Conservation (phyloP, 2,329 filamentous ascomycete genomes). For the Phyllachora maydis region DNA sequence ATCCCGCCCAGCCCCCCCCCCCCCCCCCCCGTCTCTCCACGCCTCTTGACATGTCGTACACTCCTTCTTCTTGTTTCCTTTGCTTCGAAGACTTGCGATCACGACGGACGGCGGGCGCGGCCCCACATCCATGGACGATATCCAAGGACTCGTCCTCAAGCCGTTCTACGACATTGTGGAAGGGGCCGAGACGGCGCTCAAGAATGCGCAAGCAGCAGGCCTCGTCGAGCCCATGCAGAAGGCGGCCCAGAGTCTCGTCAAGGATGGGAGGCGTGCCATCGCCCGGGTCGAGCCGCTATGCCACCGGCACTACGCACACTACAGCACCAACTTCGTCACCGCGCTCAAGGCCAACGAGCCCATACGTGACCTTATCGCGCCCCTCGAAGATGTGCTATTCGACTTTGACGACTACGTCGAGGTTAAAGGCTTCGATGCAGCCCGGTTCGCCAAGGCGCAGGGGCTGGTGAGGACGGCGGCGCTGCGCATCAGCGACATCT, state of each 20-base stretch:
- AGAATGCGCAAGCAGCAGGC: slow-evolving; percentile 20
- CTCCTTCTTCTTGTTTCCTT: too few relatives aligned
- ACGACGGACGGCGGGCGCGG: too few relatives aligned
- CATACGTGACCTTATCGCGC: slow-evolving; percentile 2
- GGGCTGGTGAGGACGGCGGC: slow-evolving; percentile 24
- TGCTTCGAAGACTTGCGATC: neutral
- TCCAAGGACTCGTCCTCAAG: slow-evolving; percentile 20
- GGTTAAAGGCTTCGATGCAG: slow-evolving; percentile 24
- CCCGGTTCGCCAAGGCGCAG: slow-evolving; percentile 26
- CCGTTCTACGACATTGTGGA: slow-evolving; percentile 31
- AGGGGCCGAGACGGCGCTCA: slow-evolving; percentile 23
- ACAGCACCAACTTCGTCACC: slow-evolving; percentile 24
- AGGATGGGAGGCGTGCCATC: slow-evolving; percentile 15
- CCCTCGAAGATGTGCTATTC: slow-evolving; percentile 29
- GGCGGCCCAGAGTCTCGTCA: slow-evolving; percentile 16
- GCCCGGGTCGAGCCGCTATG: slow-evolving; percentile 30
- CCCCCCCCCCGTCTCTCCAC: too few relatives aligned
- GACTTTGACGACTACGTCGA: slow-evolving; percentile 35
- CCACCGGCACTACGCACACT: slow-evolving; percentile 23
- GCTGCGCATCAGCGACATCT: slow-evolving; percentile 24
- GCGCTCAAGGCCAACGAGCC: slow-evolving; percentile 32
- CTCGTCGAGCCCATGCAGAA: slow-evolving; percentile 25
- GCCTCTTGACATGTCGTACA: too few relatives aligned
- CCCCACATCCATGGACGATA: slow-evolving; percentile 1
- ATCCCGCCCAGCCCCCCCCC: too few relatives aligned